A percentile compares a stretch with the other conserved stretches of the same genome.
phyloP scores from a whole-genome alignment of 108 stramenopile genomes.

The Cyclotella atomus region DNA sequence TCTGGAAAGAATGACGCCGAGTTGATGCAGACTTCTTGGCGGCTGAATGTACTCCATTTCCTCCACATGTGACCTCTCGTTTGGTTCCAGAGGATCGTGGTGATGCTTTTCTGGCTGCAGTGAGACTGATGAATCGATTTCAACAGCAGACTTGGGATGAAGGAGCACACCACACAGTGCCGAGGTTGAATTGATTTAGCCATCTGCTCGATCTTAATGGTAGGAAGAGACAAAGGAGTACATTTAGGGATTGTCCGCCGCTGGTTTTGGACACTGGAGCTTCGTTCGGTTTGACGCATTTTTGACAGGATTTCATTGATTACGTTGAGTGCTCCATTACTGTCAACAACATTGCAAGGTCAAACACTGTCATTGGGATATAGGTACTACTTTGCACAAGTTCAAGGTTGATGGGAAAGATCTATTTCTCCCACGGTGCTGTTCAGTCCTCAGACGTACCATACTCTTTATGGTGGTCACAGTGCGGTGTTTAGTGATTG shows the following conservation, averaged over 20 bases:
- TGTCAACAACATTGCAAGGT: constrained; percentile 4
- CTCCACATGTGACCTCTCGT: neutral
- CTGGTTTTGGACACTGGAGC: constrained; percentile 13
- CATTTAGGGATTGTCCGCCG: neutral
- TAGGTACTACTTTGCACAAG: constrained; percentile 11
- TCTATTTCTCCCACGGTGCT: neutral
- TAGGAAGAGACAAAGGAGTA: neutral
- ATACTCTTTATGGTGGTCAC: neutral
- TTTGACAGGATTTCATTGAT: constrained; percentile 2
- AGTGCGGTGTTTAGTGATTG: neutral
- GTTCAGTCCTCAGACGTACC: constrained; percentile 4
- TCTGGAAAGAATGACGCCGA: neutral
- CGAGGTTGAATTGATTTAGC: neutral
- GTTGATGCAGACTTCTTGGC: neutral
- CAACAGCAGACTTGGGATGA: neutral
- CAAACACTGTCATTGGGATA: constrained; percentile 6
- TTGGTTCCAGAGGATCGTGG: neutral
- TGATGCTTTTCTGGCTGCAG: neutral
- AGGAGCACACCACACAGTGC: neutral
- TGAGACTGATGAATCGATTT: neutral
- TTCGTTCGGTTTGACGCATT: constrained; percentile 16
- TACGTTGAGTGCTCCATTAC: constrained; percentile 1
- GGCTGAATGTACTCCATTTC: neutral
- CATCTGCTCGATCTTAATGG: neutral
- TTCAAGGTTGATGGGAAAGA: neutral